Conservation (phyloP, 2,329 filamentous ascomycete genomes). For the Aspergillus cejpii region DNA sequence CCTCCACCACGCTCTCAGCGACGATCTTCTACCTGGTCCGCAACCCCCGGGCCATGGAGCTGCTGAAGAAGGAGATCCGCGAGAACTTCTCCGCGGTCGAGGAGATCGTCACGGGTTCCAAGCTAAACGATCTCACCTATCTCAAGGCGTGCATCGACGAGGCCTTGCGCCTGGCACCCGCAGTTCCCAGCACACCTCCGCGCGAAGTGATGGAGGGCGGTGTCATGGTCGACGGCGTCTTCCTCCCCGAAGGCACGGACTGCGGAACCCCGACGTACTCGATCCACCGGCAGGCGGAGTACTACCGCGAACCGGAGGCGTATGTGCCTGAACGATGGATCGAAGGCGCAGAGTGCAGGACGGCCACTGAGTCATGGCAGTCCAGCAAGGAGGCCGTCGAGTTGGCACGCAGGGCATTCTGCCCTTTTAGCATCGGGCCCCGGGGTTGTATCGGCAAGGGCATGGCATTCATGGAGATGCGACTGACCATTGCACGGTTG, state of each 20-base stretch:
- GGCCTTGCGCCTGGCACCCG: conserved; percentile 36
- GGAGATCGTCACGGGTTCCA: conserved; percentile 32
- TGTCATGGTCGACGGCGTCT: conserved; percentile 33
- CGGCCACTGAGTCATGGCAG: conserved; percentile 32
- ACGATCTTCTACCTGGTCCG: conserved; percentile 39
- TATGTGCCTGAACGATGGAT: conserved; percentile 63
- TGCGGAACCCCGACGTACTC: conserved; percentile 62
- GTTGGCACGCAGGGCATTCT: conserved; percentile 61
- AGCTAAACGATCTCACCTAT: conserved; percentile 34
- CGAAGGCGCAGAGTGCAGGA: conserved; percentile 38
- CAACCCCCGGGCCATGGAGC: conserved; percentile 26
- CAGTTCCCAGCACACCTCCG: conserved; percentile 34
- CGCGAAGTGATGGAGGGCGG: conserved; percentile 37
- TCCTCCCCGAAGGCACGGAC: conserved; percentile 49
- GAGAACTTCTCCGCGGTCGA: conserved; percentile 30
- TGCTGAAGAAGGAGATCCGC: conserved; percentile 34
- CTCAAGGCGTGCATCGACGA: conserved; percentile 41
- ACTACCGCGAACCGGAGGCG: conserved; percentile 54
- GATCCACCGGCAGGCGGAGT: conserved; percentile 59
- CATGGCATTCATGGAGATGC: conserved; percentile 41
- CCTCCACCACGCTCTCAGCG: conserved; percentile 54
- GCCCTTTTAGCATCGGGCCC: conserved; percentile 48
- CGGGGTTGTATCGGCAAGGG: conserved; percentile 41
- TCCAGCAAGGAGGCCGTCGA: conserved; percentile 47
- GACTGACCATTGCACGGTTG: conserved; percentile 34